Evolutionary conservation across 2,329 filamentous ascomycete genomes (phyloP).

Genomic region (Cladophialophora carrionii): DNA sequence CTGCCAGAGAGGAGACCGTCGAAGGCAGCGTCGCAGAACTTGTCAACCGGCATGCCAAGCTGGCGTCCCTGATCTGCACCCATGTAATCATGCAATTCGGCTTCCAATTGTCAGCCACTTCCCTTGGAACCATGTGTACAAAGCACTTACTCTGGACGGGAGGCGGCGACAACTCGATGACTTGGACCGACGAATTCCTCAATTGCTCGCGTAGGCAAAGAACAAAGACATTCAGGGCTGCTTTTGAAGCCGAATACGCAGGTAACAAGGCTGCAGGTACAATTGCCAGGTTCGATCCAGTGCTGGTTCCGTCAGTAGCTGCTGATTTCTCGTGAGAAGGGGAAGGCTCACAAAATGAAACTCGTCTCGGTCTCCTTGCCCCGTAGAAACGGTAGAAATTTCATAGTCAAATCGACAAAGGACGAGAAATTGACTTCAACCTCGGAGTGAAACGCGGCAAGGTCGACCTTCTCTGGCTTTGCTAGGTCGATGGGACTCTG

Average conservation of each 20-base stretch:
- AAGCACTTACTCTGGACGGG: slow-evolving; percentile 44
- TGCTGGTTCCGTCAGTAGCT: slow-evolving; percentile 39
- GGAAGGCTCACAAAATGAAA: slow-evolving; percentile 42
- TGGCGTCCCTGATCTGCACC: slow-evolving; percentile 49
- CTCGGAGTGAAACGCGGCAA: slow-evolving; percentile 49
- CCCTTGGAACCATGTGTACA: neutral
- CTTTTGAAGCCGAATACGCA: slow-evolving; percentile 60
- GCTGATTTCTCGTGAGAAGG: neutral
- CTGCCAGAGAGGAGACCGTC: slow-evolving; percentile 48
- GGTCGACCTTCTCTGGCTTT: slow-evolving; percentile 50
- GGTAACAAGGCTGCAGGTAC: slow-evolving; percentile 53
- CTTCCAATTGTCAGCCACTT: slow-evolving; percentile 36
- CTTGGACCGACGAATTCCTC: slow-evolving; percentile 41
- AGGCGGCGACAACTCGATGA: slow-evolving; percentile 56
- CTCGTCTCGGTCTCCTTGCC: slow-evolving; percentile 39
- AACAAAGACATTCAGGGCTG: slow-evolving; percentile 56
- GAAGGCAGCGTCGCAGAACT: slow-evolving; percentile 54
- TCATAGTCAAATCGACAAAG: slow-evolving; percentile 51
- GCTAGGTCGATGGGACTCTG: slow-evolving; percentile 56
- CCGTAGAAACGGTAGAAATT: slow-evolving; percentile 53
- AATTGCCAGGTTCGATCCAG: slow-evolving; percentile 51
- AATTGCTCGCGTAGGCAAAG: slow-evolving; percentile 54
- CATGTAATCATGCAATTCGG: slow-evolving; percentile 57
- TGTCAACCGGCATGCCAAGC: slow-evolving; percentile 55
- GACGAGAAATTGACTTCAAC: slow-evolving; percentile 56